Conservation (phyloP, 208 protist species). For the Acanthamoeba quina region DNA sequence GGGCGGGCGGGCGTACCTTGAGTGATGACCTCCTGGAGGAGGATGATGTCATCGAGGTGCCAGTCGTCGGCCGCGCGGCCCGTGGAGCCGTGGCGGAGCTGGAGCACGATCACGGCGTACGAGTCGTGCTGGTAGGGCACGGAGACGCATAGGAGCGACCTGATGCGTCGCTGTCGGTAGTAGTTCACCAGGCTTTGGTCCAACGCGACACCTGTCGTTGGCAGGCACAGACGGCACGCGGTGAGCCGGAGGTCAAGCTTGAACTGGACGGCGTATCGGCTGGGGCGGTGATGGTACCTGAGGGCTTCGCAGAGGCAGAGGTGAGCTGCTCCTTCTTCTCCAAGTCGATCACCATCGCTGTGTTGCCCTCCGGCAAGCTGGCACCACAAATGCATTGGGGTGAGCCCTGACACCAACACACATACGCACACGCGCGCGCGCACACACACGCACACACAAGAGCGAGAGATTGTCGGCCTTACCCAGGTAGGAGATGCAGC, state of each 20-base stretch:
- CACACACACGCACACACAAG: too few relatives aligned
- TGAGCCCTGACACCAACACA: too few relatives aligned
- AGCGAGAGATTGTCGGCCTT: not conserved
- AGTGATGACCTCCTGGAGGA: slow-evolving; percentile 12
- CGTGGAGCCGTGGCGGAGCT: not conserved
- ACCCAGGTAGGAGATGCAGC: not conserved
- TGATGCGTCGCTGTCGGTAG: not conserved
- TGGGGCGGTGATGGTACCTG: not conserved
- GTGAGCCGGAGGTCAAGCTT: too few relatives aligned
- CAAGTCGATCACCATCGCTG: not conserved
- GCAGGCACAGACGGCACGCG: too few relatives aligned
- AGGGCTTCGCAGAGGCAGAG: not conserved
- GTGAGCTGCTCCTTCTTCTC: not conserved
- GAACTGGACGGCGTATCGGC: too few relatives aligned
- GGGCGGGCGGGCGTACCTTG: not conserved
- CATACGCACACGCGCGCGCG: too few relatives aligned
- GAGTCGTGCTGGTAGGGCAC: not conserved
- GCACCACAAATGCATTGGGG: not conserved
- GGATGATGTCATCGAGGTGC: not conserved
- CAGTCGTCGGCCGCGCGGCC: not conserved
- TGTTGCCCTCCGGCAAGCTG: not conserved
- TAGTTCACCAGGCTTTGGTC: not conserved
- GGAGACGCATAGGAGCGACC: not conserved
- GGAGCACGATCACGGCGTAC: not conserved
- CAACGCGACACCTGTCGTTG: not conserved